phyloP scores from a whole-genome alignment of 345 rosid genomes.

The Zanthoxylum bungeanum region DNA sequence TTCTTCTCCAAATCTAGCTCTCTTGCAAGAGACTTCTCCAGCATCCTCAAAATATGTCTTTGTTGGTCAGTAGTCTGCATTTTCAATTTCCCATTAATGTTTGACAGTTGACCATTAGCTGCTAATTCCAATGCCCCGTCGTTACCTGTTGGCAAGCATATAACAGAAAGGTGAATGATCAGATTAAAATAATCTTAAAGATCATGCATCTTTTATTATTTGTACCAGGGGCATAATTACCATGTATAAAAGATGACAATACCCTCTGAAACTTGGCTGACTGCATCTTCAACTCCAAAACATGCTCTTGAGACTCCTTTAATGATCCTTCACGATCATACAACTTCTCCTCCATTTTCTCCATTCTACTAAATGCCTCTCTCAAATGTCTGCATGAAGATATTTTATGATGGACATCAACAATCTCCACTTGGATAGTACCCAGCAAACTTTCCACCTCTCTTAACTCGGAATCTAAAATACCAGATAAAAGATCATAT shows the following conservation, averaged over 20 bases:
- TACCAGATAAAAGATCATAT: constrained; percentile 64
- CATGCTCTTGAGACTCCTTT: constrained; percentile 55
- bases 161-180: constrained; percentile 6
- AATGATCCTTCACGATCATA: constrained; percentile 53
- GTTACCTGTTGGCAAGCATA: constrained; percentile 46
- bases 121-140: constrained; percentile 37
- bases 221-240: constrained; percentile 28
- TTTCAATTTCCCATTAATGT: constrained; percentile 33
- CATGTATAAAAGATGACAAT: constrained; percentile 51
- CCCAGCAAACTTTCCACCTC: constrained; percentile 70
- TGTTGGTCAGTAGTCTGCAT: constrained; percentile 52
- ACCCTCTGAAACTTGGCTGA: constrained; percentile 55
- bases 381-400: constrained; percentile 52
- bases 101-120: constrained; percentile 32
- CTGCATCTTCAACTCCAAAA: constrained; percentile 65
- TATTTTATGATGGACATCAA: constrained; percentile 57
- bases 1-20: constrained; percentile 81
- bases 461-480: constrained; percentile 77
- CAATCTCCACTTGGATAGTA: constrained; percentile 54
- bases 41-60: constrained; percentile 57
- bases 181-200: constrained; percentile 7
- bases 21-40: constrained; percentile 75
- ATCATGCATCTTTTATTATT: background rate
- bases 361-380: constrained; percentile 31
- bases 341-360: constrained; percentile 68